Evolutionary conservation across 2,329 filamentous ascomycete species (phyloP).

Genomic region (Pyrenophora graminea): DNA sequence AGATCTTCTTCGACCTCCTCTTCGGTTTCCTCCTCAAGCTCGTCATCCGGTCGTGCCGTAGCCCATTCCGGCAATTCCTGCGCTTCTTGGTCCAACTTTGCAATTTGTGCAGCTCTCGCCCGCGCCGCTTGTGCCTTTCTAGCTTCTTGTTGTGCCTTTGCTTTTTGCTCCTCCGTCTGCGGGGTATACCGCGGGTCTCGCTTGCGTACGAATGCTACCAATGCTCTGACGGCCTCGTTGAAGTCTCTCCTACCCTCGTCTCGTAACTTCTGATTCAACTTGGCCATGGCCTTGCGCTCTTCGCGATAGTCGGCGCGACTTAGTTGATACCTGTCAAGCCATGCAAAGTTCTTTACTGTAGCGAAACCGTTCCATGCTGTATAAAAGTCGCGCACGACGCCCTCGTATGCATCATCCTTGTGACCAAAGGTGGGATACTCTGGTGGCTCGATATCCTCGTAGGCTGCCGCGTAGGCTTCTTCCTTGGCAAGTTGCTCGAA

Average conservation of each 20-base stretch:
- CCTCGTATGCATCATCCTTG: constrained; percentile 75
- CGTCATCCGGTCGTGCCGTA: constrained; percentile 60
- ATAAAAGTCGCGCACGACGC: constrained; percentile 80
- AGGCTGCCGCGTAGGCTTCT: constrained; percentile 74
- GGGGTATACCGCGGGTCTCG: constrained; percentile 83
- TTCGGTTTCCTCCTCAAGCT: constrained; percentile 60
- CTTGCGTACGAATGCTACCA: constrained; percentile 88
- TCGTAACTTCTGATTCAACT: constrained; percentile 84
- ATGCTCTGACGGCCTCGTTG: constrained; percentile 85
- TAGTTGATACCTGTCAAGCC: constrained; percentile 83
- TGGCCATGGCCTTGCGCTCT: constrained; percentile 84
- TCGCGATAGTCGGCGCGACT: constrained; percentile 86
- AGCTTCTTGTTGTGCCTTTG: constrained; percentile 75
- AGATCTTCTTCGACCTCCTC: constrained; percentile 56
- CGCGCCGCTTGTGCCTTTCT: constrained; percentile 83
- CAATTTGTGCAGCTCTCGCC: constrained; percentile 78
- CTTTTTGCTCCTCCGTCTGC: constrained; percentile 79
- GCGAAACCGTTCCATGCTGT: constrained; percentile 77
- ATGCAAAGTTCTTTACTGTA: constrained; percentile 83
- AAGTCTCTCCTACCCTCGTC: constrained; percentile 86
- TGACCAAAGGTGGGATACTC: constrained; percentile 84
- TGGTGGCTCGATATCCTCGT: constrained; percentile 63
- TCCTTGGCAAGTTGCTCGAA: constrained; percentile 82
- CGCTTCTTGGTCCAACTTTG: constrained; percentile 68
- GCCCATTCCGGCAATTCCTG: constrained; percentile 77